Evolutionary conservation across 1,139 yeast species (phyloP), one percentile per base, ranked within the genome.

Genomic region (Pichia sp.): DNA sequence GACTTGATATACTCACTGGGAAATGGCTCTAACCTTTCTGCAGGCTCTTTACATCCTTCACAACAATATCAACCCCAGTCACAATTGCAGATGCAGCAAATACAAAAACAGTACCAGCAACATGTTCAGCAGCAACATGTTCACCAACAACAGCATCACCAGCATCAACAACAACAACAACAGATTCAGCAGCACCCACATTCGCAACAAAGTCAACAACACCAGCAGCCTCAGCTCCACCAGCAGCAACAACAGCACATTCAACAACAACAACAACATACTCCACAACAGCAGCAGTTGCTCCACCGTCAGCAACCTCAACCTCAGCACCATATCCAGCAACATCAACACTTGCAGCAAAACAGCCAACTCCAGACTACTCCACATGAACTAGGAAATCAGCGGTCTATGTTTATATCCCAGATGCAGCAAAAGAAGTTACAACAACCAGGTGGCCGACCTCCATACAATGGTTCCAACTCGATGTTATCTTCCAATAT

Each of bases 231-330:
- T 29, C 49, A 46, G 36, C 26, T 13, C 19, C 52, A 49, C 11
- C 44, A 50, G n/a, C 49, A 45, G 32, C 51, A 49, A 10, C 54
- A 50, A 49, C 52, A 56, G 52, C 81, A n/a, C 11, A 5, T 31
- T 31, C 54, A 57, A 49, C 47, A 50, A 48, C 34, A 56, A 49
- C 54, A 55, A 34, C 34, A 40, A 19, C 23, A 19, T 3, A 19
- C 23, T 19, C 23, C 23, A 19, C 23, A 19, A 50, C 31, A 29
- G 15, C 45, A 48, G 5, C 43, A 46, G 34, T n/a, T n/a, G n/a
- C n/a, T n/a, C n/a, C n/a, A n/a, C n/a, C n/a, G n/a, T n/a, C n/a
- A n/a, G n/a, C n/a, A n/a, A n/a, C n/a, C n/a, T n/a, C n/a, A n/a
- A n/a, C n/a, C n/a, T n/a, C n/a, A n/a, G n/a, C n/a, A n/a, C n/a